Evolutionary conservation across 2,329 filamentous ascomycete species (phyloP).

Genomic region (Phyllosticta citribraziliensis): DNA sequence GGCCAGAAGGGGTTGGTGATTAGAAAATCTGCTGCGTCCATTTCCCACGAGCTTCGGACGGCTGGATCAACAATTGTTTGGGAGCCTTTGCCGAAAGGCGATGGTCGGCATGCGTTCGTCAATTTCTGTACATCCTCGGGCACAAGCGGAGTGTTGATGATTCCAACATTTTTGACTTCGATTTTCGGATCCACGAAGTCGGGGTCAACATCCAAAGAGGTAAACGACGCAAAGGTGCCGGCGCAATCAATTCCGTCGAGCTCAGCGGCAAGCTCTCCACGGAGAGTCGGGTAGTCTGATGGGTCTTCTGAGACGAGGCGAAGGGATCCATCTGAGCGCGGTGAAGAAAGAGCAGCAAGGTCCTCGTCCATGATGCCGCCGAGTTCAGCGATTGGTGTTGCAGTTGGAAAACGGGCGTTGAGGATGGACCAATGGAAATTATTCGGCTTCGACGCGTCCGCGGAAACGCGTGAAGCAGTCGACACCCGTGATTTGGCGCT

Average conservation of each 20-base stretch:
- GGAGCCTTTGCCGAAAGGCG: conserved; percentile 22
- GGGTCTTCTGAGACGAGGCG: not conserved
- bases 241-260: not conserved
- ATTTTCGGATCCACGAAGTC: not conserved
- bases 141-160: not conserved
- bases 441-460: not conserved
- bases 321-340: not conserved
- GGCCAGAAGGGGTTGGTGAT: conserved; percentile 18
- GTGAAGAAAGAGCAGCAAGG: not conserved
- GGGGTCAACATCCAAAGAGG: not conserved
- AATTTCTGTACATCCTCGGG: conserved; percentile 12
- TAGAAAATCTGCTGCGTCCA: conserved; percentile 17
- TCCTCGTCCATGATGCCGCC: not conserved
- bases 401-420: not conserved
- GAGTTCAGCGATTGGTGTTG: not conserved
- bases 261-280: not conserved
- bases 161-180: not conserved
- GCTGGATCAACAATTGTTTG: conserved; percentile 22
- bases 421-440: not conserved
- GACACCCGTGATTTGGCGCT: too few species aligned
- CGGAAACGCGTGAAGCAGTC: too few species aligned
- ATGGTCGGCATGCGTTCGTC: conserved; percentile 13
- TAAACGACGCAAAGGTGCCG: not conserved
- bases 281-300: not conserved
- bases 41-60: conserved; percentile 24